Evolutionary conservation across 139 green algal species (phyloP).

Genomic region (Chlorella sp.): DNA sequence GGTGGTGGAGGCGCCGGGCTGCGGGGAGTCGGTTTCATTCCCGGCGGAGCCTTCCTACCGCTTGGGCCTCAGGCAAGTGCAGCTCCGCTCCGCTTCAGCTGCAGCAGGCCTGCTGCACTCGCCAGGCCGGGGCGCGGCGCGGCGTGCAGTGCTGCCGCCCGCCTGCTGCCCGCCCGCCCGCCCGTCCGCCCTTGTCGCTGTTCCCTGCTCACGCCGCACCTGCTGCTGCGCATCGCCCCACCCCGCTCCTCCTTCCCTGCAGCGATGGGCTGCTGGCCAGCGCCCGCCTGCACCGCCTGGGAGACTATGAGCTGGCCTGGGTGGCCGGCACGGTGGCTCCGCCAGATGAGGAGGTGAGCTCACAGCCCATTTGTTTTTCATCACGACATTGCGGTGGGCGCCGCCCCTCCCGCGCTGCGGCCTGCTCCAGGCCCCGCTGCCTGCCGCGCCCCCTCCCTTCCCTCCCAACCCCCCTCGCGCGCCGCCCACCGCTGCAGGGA

Average conservation of each 20-base stretch:
- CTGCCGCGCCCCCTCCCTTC: not conserved
- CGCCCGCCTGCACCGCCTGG: slow-evolving; percentile 39
- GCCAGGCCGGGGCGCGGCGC: not conserved
- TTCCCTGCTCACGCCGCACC: too few relatives aligned
- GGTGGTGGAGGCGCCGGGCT: slow-evolving; percentile 30
- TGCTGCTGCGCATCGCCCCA: not conserved
- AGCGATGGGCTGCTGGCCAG: slow-evolving; percentile 44
- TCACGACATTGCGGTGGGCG: too few relatives aligned
- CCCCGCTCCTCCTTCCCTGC: not conserved
- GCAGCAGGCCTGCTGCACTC: not conserved
- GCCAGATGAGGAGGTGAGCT: slow-evolving; percentile 25
- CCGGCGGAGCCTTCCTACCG: slow-evolving; percentile 21
- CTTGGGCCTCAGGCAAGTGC: slow-evolving; percentile 13
- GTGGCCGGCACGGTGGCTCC: slow-evolving; percentile 50
- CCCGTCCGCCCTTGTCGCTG: not conserved
- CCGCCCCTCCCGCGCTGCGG: too few relatives aligned
- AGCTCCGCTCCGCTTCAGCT: not conserved
- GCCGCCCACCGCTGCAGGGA: slow-evolving; percentile 10
- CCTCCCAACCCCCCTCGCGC: too few relatives aligned
- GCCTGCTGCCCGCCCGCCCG: not conserved
- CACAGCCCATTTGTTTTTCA: slow-evolving; percentile 22
- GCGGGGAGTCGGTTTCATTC: slow-evolving; percentile 39
- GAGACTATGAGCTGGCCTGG: slow-evolving; percentile 57
- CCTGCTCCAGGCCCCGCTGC: not conserved
- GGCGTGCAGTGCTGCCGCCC: not conserved